Percentiles rank a stretch among this genome's conserved stretches.
These are phyloP conservation scores for Yamadazyma laniorum DNA, from an alignment of 805 yeast species.

Conservation along the genomic window DNA sequence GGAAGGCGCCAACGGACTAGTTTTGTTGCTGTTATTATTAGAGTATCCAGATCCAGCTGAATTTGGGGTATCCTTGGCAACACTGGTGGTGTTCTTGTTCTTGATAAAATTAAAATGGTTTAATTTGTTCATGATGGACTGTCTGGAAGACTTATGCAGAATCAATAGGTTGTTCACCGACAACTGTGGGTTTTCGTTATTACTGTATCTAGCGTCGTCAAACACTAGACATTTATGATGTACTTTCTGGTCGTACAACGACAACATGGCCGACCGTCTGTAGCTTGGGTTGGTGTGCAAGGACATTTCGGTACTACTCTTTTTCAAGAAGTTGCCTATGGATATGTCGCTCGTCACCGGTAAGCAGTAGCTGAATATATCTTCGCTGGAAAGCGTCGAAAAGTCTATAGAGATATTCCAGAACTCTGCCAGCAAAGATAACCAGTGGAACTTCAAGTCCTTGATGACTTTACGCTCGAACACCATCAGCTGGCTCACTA, in stretches of 20 bases:
- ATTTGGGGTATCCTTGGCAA: slow-evolving; percentile 1
- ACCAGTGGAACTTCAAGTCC: slow-evolving; percentile 44
- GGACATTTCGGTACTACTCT: slow-evolving; percentile 35
- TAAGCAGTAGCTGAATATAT: slow-evolving; percentile 17
- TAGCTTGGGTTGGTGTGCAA: slow-evolving; percentile 44
- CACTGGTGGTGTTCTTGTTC: not conserved
- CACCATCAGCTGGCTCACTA: slow-evolving; percentile 23
- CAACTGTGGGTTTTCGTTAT: slow-evolving; percentile 35
- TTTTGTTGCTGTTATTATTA: slow-evolving; percentile 1
- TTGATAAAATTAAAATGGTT: slow-evolving; percentile 7
- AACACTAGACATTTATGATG: slow-evolving; percentile 35
- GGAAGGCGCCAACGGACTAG: slow-evolving; percentile 8
- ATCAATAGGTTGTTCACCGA: slow-evolving; percentile 37
- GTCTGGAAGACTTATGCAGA: slow-evolving; percentile 37
- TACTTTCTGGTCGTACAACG: slow-evolving; percentile 36
- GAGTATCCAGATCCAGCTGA: slow-evolving; percentile 11
- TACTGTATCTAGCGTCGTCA: slow-evolving; percentile 19
- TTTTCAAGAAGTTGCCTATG: slow-evolving; percentile 22
- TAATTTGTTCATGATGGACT: slow-evolving; percentile 14
- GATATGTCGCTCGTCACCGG: slow-evolving; percentile 28
- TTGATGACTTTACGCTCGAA: slow-evolving; percentile 36
- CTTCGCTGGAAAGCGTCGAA: slow-evolving; percentile 4
- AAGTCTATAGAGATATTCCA: slow-evolving; percentile 26
- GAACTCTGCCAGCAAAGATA: slow-evolving; percentile 30
- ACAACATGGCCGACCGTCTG: slow-evolving; percentile 45